Evolutionary conservation across 208 protist species (phyloP), one percentile per base, ranked within the genome.

Genomic region (Leishmania aethiopica): DNA sequence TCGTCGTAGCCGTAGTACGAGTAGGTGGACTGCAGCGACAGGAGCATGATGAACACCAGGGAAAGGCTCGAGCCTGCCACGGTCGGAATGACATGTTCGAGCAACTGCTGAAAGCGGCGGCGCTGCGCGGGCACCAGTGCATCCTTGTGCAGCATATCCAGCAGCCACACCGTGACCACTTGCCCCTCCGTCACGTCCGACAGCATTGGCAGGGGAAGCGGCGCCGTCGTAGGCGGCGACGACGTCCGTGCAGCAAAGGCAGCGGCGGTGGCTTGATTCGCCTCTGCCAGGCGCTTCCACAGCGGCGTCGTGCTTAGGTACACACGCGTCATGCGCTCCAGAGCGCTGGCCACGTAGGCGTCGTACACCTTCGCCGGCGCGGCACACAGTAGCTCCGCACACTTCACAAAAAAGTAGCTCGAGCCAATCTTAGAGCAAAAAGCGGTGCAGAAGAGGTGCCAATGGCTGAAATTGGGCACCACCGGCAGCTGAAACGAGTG

Each of bases 361-460:
- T 86, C 83, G 78, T 86, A 86, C 32, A 83, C 83, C 25, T 66
- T 81, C 55, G 75, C 71, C 32, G 91, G 89, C 0, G 91, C 89
- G 42, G 85, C 64, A 59, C 88, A 84, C 37, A 96, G 75, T 32
- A 76, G 84, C 75, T 94, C 87, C 25, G 93, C 84, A 19, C 89
- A 86, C 81, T 93, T 91, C 15, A 96, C 87, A 25, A 82, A 89
- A 80, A 96, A 96, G 75, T 90, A 95, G 49, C 83, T 83, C 32
- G 91, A 84, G 15, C 80, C 69, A 86, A 94, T 94, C 47, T 81
- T 77, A 22, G 85, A 82, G 87, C 90, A 96, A 64, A 88, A 84
- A 42, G 82, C 81, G 22, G 90, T 95, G 87, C 93, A 96, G 75
- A 91, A 87, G 75, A 96, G 86, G 77, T 96, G 88, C 90, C 91